Evolutionary conservation across 495 filamentous ascomycete species (phyloP), one percentile per base, ranked within the genome.

Genomic region (Pyronema omphalodes): DNA sequence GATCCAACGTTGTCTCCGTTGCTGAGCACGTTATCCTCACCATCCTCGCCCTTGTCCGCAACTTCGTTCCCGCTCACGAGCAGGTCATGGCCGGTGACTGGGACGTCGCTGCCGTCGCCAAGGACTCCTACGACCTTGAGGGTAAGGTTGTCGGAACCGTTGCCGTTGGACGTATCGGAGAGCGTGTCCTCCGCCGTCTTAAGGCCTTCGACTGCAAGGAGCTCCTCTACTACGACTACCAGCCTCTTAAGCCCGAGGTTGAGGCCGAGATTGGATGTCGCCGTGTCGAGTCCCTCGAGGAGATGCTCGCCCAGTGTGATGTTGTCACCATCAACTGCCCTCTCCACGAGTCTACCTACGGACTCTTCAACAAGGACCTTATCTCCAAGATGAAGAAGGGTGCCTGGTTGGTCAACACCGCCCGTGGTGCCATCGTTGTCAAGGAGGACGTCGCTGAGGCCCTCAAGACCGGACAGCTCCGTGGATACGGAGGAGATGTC

Each of bases 311-410:
- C 52, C 88, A 95, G 77, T 95, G 88, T 70, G 91, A 98, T 61
- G 84, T 98, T 41, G 91, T 98, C 65, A 98, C 91, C 64, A 96
- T 98, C 72, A 98, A 98, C 79, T 95, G 89, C 79, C 91, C 91
- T 56, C 78, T 98, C 58, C 91, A 98, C 73, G 91, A 95, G 76
- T 93, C 91, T 77, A 98, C 91, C 44, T 75, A 77, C 35, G 91
- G 91, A 58, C 68, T 98, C 60, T 98, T 98, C 76, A 94, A 95
- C 78, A 96, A 96, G 83, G 86, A 95, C n/a, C 77, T 98, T 57
- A 93, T 98, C 64, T 76, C 82, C 63, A 95, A 95, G 84, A 98
- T 98, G 91, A 98, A 98, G 86, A 81, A 81, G 66, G 88, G 83
- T 79, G 69, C 66, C 44, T 96, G 88, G 88, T 82, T 98, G 66